Evolutionary conservation across 2,329 filamentous ascomycete genomes (phyloP).

Genomic region (Fusarium scirpi): DNA sequence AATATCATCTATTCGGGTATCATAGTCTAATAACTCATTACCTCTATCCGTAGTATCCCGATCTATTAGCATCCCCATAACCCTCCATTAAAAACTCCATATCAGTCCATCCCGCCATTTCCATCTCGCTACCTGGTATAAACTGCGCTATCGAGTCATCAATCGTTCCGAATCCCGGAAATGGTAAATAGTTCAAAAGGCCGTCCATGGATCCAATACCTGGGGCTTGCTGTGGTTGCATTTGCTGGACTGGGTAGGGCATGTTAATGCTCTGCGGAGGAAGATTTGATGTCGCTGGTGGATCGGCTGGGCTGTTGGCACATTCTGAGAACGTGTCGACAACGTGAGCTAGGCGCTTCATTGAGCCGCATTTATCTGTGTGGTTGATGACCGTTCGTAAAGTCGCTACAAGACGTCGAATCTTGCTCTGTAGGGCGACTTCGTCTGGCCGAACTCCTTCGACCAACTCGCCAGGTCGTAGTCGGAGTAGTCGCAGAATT

Average conservation of each 20-base stretch:
- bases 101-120: constrained; percentile 41
- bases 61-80: constrained; percentile 22
- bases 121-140: constrained; percentile 23
- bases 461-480: not conserved
- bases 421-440: constrained; percentile 19
- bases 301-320: constrained; percentile 27
- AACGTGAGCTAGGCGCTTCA: constrained; percentile 47
- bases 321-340: constrained; percentile 48
- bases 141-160: constrained; percentile 32
- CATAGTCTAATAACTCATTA: not conserved
- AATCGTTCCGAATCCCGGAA: constrained; percentile 9
- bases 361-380: constrained; percentile 48
- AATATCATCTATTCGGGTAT: not conserved
- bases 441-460: constrained; percentile 11
- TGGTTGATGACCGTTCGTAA: constrained; percentile 38
- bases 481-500: constrained; percentile 25
- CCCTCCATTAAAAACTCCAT: constrained; percentile 41
- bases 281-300: not conserved
- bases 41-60: not conserved
- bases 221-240: constrained; percentile 1
- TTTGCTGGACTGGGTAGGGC: constrained; percentile 11
- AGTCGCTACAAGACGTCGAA: constrained; percentile 16
- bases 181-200: constrained; percentile 26
- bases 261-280: constrained; percentile 1
- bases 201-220: constrained; percentile 34